Evolutionary conservation across 805 yeast species (phyloP).

Genomic region (Alloascoidea hylecoeti): DNA sequence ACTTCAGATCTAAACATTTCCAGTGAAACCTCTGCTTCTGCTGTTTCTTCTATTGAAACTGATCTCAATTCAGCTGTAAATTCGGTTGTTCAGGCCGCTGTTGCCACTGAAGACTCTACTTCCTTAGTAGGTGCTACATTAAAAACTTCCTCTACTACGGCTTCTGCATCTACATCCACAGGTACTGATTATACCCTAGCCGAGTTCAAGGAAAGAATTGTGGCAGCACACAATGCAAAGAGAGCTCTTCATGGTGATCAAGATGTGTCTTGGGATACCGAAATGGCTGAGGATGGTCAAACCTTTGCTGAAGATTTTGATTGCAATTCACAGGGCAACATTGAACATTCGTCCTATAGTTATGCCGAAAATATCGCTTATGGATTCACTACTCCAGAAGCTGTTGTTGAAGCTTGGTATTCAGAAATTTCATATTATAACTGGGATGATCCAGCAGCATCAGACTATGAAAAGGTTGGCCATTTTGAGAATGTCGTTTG

Average conservation of each 20-base stretch:
- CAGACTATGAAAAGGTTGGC: constrained; percentile 39
- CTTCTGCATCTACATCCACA: too few species aligned
- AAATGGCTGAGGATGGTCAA: constrained; percentile 39
- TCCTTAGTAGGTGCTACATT: too few species aligned
- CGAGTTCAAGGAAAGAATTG: too few species aligned
- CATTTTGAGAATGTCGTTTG: constrained; percentile 79
- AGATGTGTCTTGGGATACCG: constrained; percentile 38
- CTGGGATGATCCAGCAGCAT: constrained; percentile 28
- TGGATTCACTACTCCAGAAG: constrained; percentile 35
- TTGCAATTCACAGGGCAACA: constrained; percentile 41
- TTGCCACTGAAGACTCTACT: too few species aligned
- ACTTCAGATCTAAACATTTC: too few species aligned
- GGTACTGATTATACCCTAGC: too few species aligned
- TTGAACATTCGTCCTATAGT: constrained; percentile 50
- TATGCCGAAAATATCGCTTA: constrained; percentile 78
- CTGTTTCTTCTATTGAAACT: too few species aligned
- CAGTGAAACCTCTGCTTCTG: too few species aligned
- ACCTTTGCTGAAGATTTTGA: constrained; percentile 37
- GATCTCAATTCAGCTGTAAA: too few species aligned
- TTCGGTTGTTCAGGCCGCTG: too few species aligned
- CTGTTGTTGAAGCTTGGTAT: constrained; percentile 61
- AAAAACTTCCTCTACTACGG: too few species aligned
- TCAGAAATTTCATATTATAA: constrained; percentile 41
- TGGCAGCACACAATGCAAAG: not conserved
- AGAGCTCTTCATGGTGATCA: not conserved